phyloP scores from a whole-genome alignment of 129 eudicot genomes.

The Heracleum sosnowskyi region DNA sequence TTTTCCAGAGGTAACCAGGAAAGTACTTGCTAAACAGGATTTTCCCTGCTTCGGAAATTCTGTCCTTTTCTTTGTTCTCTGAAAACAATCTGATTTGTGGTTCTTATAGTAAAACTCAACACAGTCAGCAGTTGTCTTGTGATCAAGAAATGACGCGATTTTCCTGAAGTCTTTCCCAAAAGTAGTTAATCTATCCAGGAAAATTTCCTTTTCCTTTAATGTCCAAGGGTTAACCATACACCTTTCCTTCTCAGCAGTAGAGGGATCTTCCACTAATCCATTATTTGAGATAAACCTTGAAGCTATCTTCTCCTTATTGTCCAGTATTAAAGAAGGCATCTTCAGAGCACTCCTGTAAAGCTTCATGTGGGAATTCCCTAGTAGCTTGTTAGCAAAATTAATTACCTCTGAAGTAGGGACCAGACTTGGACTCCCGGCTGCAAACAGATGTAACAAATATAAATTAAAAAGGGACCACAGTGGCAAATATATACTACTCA shows the following conservation, averaged over 20 bases:
- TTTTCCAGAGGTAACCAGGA: conserved; percentile 60
- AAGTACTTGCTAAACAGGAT: conserved; percentile 34
- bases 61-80: conserved; percentile 41
- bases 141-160: conserved; percentile 64
- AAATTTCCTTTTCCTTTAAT: conserved; percentile 48
- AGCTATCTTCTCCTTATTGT: conserved; percentile 39
- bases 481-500: neutral
- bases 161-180: conserved; percentile 75
- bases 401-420: conserved; percentile 45
- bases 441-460: conserved; percentile 10
- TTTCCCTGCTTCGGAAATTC: conserved; percentile 42
- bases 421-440: conserved; percentile 46
- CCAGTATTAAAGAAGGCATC: conserved; percentile 81
- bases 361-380: conserved; percentile 40
- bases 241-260: conserved; percentile 68
- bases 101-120: conserved; percentile 92
- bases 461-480: neutral
- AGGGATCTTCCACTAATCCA: conserved; percentile 68
- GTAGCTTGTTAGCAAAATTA: conserved; percentile 45
- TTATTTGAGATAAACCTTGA: conserved; percentile 67
- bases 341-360: conserved; percentile 36
- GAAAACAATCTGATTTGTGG: conserved; percentile 70
- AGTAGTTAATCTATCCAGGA: conserved; percentile 43
- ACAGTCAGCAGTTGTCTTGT: conserved; percentile 74
- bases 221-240: conserved; percentile 65